These are phyloP conservation scores for Apiospora pterosperma DNA, from an alignment of 2,329 filamentous ascomycete genomes.

Conservation along the genomic window DNA sequence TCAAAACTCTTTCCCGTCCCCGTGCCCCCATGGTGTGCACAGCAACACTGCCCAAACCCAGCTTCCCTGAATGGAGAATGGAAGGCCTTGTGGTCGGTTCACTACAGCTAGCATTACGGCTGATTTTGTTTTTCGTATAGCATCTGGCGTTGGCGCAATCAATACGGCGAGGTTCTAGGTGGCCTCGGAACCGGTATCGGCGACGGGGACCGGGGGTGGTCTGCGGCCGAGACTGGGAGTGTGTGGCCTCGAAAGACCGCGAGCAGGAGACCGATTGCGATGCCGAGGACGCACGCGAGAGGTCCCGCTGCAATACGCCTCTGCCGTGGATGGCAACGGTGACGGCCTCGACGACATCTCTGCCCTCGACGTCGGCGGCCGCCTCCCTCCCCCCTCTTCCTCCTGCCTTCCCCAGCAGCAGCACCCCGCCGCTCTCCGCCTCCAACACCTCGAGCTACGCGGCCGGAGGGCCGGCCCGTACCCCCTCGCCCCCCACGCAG, in stretches of 20 bases:
- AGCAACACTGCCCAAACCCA: neutral
- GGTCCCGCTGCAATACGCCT: slow-evolving; percentile 13
- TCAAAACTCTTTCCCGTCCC: neutral
- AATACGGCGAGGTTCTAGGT: slow-evolving; percentile 77
- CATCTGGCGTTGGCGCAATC: slow-evolving; percentile 86
- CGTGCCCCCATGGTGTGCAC: neutral
- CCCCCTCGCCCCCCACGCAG: slow-evolving; percentile 21
- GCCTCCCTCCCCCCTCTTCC: slow-evolving; percentile 13
- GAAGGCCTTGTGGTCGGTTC: neutral
- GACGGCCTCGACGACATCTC: slow-evolving; percentile 6
- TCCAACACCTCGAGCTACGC: slow-evolving; percentile 8
- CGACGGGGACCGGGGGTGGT: slow-evolving; percentile 85
- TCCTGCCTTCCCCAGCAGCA: no score
- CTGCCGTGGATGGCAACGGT: slow-evolving; percentile 12
- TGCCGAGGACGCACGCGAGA: slow-evolving; percentile 65
- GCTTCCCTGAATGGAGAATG: neutral
- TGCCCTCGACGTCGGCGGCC: slow-evolving; percentile 16
- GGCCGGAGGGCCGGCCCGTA: slow-evolving; percentile 1
- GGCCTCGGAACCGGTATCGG: slow-evolving; percentile 84
- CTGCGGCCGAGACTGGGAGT: slow-evolving; percentile 75
- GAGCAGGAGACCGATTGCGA: slow-evolving; percentile 86
- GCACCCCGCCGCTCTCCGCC: slow-evolving; percentile 6
- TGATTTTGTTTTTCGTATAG: slow-evolving; percentile 26
- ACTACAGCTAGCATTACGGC: neutral
- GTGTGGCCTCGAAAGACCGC: slow-evolving; percentile 71